A percentile compares a stretch with the other conserved stretches of the same genome.
phyloP scores from a whole-genome alignment of 192 early-diverging fungal species.

The Funneliformis geosporum region DNA sequence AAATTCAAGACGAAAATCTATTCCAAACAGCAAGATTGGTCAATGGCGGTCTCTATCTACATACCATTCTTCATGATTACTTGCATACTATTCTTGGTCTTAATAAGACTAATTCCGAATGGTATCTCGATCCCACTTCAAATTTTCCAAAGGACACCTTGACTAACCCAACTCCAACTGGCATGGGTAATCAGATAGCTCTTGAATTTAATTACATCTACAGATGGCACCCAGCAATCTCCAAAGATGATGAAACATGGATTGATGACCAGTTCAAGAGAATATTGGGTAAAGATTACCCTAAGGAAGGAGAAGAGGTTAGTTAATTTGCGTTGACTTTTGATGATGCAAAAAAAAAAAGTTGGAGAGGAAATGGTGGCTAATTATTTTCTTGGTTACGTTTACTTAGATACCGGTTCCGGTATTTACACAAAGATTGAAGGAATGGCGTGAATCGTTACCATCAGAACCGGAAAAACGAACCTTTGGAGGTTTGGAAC shows the following conservation, averaged over 20 bases:
- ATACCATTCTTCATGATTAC: conserved; percentile 49
- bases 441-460: not conserved
- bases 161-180: not conserved
- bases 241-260: not conserved
- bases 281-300: not conserved
- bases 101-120: not conserved
- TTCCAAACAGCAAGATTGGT: conserved; percentile 56
- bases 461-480: not conserved
- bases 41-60: conserved; percentile 48
- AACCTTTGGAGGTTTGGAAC: conserved; percentile 10
- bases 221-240: not conserved
- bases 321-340: too few species aligned
- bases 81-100: conserved; percentile 49
- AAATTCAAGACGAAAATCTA: conserved; percentile 45
- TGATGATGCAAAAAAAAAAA: too few species aligned
- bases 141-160: not conserved
- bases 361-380: too few species aligned
- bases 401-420: not conserved
- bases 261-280: conserved; percentile 24
- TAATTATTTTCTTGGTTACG: too few species aligned
- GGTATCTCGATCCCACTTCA: not conserved
- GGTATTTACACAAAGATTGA: not conserved
- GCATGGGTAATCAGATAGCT: not conserved
- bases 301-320: too few species aligned
- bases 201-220: not conserved